phyloP scores from a whole-genome alignment of 306 rosid genomes.

The Ormosia emarginata region DNA sequence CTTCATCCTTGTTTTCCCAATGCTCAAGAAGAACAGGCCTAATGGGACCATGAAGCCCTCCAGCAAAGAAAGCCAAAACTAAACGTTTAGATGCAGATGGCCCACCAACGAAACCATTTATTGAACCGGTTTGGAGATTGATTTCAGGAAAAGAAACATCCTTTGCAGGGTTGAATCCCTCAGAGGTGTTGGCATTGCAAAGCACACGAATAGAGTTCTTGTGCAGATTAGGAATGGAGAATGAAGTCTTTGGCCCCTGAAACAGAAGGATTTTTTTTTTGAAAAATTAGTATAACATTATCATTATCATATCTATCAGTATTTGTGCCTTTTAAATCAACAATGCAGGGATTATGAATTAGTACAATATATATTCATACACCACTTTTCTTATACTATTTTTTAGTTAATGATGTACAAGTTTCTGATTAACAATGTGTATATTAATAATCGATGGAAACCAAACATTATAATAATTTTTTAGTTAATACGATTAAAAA shows the following conservation, averaged over 20 bases:
- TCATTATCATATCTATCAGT: not conserved
- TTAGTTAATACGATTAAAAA: too few species aligned
- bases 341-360: not conserved
- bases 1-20: conserved; percentile 81
- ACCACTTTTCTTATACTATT: not conserved
- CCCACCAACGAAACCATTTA: conserved; percentile 56
- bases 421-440: too few species aligned
- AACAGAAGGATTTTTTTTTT: not conserved
- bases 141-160: conserved; percentile 89
- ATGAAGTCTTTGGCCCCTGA: conserved; percentile 75
- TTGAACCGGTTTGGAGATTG: conserved; percentile 60
- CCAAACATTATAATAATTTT: too few species aligned
- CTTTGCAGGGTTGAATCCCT: conserved; percentile 70
- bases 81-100: conserved; percentile 66
- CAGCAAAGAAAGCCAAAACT: conserved; percentile 71
- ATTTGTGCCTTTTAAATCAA: not conserved
- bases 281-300: not conserved
- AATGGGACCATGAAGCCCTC: conserved; percentile 82
- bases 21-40: conserved; percentile 63
- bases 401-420: too few species aligned
- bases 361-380: not conserved
- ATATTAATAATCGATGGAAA: too few species aligned
- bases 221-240: conserved; percentile 39
- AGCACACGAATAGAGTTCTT: conserved; percentile 68
- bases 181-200: conserved; percentile 88